These are phyloP conservation scores for Ceriops tagal DNA, from an alignment of 345 rosid genomes.

Conservation along the genomic window DNA sequence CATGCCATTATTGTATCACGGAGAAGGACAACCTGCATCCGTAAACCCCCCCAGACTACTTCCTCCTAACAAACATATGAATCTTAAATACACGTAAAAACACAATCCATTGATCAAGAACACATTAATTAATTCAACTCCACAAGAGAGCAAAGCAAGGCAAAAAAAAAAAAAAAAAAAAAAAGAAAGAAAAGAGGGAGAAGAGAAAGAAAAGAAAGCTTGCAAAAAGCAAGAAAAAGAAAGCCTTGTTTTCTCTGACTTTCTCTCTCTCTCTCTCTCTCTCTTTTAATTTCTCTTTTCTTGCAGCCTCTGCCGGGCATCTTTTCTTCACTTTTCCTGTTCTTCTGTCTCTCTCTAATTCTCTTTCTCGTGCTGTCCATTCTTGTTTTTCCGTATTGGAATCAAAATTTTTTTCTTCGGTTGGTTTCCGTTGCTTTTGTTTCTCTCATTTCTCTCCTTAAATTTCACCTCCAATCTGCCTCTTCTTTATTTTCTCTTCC, in stretches of 20 bases:
- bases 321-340: conserved; percentile 42
- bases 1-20: conserved; percentile 38
- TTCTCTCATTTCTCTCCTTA: conserved; percentile 14
- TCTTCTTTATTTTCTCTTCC: conserved; percentile 17
- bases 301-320: conserved; percentile 60
- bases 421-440: conserved; percentile 15
- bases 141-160: not conserved
- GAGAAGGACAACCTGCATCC: not conserved
- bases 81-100: not conserved
- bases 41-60: not conserved
- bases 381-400: conserved; percentile 27
- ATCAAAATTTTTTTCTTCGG: conserved; percentile 19
- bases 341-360: conserved; percentile 3
- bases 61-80: not conserved
- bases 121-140: not conserved
- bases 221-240: conserved; percentile 46
- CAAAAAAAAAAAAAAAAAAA: not conserved
- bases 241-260: conserved; percentile 6
- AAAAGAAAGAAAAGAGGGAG: not conserved
- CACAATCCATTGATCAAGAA: not conserved
- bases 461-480: conserved; percentile 15
- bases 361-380: conserved; percentile 2
- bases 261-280: not conserved
- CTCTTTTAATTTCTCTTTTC: conserved; percentile 13
- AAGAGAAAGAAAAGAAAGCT: conserved; percentile 11